phyloP scores from a whole-genome alignment of 306 rosid genomes.

The Cyclanthera cordifolia region DNA sequence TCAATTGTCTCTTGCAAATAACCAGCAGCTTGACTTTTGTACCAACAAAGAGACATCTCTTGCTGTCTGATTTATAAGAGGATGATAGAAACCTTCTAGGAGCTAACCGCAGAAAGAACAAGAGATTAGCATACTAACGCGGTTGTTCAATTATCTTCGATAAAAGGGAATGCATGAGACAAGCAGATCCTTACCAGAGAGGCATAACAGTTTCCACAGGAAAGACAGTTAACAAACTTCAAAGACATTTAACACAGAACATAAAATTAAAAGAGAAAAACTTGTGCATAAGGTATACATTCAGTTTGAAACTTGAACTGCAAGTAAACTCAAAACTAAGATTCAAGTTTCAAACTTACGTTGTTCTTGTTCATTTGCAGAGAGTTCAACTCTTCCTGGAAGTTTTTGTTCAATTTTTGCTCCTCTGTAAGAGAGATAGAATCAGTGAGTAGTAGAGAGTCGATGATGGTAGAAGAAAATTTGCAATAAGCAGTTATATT shows the following conservation, averaged over 20 bases:
- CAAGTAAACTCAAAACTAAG: background rate
- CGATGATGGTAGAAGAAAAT: background rate
- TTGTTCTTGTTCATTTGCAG: constrained; percentile 44
- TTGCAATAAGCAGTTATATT: background rate
- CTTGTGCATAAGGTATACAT: background rate
- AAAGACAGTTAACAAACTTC: background rate
- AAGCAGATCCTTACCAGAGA: background rate
- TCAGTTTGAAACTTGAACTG: background rate
- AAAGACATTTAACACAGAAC: background rate
- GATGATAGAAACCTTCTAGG: background rate
- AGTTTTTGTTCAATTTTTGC: constrained; percentile 49
- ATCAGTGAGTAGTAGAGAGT: background rate
- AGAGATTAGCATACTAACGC: background rate
- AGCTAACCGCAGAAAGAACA: background rate
- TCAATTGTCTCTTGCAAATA: background rate
- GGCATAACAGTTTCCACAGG: background rate
- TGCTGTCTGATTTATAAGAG: background rate
- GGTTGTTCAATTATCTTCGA: background rate
- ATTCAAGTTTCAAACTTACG: constrained; percentile 39
- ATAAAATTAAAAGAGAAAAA: constrained; percentile 1
- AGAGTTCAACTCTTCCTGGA: constrained; percentile 59
- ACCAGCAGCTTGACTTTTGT: background rate
- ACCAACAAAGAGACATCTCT: background rate
- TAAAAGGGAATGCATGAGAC: background rate
- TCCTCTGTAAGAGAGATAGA: constrained; percentile 42